Conservation (phyloP, 1,139 yeast genomes). For the Diutina scorzettiae region DNA sequence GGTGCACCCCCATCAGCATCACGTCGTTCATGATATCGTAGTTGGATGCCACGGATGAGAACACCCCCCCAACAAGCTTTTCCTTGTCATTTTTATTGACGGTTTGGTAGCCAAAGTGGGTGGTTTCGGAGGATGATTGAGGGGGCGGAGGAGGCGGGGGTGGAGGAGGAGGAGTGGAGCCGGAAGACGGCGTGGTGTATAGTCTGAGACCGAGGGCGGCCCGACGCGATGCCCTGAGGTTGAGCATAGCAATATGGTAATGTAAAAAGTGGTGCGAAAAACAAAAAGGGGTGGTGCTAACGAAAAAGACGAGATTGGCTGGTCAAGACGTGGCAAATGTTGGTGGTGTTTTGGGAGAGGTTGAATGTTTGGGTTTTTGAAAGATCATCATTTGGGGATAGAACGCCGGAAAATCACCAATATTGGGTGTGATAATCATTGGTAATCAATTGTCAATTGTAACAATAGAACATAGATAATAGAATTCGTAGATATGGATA, state of each 20-base stretch:
- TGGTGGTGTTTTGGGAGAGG: no score
- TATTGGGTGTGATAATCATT: no score
- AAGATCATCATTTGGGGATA: no score
- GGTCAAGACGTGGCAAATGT: no score
- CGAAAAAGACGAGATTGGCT: no score
- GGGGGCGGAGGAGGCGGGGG: not conserved
- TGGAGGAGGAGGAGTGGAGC: not conserved
- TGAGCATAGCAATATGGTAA: not conserved
- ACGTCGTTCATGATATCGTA: constrained; percentile 97
- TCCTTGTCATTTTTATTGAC: constrained; percentile 78
- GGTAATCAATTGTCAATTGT: no score
- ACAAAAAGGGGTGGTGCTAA: no score
- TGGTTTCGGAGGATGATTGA: constrained; percentile 27
- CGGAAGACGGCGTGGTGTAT: not conserved
- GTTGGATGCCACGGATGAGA: constrained; percentile 86
- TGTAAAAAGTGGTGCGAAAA: not conserved
- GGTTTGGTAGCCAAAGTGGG: constrained; percentile 89
- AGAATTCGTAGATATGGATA: no score
- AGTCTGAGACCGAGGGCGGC: not conserved
- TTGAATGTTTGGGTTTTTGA: no score
- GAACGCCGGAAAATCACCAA: no score
- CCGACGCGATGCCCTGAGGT: not conserved
- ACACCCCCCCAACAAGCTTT: constrained; percentile 76
- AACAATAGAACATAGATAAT: no score
- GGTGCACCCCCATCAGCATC: constrained; percentile 91